These are phyloP conservation scores for Dryas octopetala DNA, from an alignment of 306 rosid species.

Conservation along the genomic window DNA sequence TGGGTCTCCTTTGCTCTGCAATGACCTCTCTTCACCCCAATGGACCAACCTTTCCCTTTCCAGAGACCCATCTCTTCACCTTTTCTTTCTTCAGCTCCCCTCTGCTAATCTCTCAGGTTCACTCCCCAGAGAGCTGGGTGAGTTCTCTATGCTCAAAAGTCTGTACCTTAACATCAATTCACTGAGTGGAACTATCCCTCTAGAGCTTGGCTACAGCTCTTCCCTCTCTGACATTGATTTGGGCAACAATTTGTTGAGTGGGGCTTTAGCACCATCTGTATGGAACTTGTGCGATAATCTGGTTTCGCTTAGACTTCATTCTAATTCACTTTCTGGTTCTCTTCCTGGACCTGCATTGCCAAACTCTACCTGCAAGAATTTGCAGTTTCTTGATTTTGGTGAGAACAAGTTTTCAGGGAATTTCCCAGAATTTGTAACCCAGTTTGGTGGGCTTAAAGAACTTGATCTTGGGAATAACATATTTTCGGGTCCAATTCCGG, in stretches of 20 bases:
- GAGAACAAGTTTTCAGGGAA: conserved; percentile 64
- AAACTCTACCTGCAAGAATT: conserved; percentile 57
- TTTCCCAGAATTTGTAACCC: conserved; percentile 74
- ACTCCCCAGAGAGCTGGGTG: conserved; percentile 78
- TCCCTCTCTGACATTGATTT: conserved; percentile 80
- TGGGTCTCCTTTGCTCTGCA: conserved; percentile 60
- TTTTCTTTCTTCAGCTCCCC: conserved; percentile 82
- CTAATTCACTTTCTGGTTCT: conserved; percentile 60
- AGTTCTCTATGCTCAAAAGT: conserved; percentile 76
- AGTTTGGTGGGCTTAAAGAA: conserved; percentile 59
- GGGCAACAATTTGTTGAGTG: conserved; percentile 55
- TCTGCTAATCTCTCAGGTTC: conserved; percentile 95
- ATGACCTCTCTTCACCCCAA: conserved; percentile 67
- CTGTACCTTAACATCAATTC: conserved; percentile 77
- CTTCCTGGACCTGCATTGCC: conserved; percentile 87
- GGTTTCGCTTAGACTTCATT: conserved; percentile 61
- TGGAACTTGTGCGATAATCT: conserved; percentile 86
- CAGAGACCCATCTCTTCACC: conserved; percentile 69
- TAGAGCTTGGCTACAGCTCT: conserved; percentile 80
- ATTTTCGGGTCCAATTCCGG: conserved; percentile 65
- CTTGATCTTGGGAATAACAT: conserved; percentile 72
- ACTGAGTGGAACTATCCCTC: conserved; percentile 65
- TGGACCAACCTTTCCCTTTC: conserved; percentile 73
- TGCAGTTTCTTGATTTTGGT: conserved; percentile 75
- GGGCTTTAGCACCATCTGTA: conserved; percentile 69